Evolutionary conservation across 2,329 filamentous ascomycete genomes (phyloP).

Genomic region (Pyrenophora tritici-repentis): DNA sequence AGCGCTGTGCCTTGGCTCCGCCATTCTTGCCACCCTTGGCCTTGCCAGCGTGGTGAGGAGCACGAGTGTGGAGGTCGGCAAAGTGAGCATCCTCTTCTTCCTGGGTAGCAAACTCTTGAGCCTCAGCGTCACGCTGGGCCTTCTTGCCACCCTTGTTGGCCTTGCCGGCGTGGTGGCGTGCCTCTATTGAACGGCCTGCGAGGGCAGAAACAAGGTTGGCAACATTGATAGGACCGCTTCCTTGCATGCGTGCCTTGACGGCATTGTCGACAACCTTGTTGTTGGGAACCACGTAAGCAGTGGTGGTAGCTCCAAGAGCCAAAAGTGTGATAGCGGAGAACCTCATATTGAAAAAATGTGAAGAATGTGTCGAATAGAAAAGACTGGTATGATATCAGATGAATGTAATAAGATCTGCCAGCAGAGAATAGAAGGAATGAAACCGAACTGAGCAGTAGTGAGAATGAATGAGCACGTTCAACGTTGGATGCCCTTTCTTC

Average conservation of each 20-base stretch:
- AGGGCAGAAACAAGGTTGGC: conserved; percentile 30
- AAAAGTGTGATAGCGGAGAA: conserved; percentile 37
- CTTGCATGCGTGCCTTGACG: conserved; percentile 34
- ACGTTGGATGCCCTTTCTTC: conserved; percentile 29
- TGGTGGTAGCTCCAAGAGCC: conserved; percentile 39
- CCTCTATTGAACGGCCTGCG: conserved; percentile 20
- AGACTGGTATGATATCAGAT: conserved; percentile 8
- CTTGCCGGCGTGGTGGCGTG: conserved; percentile 25
- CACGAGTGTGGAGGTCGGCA: conserved; percentile 15
- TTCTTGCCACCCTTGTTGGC: conserved; percentile 9
- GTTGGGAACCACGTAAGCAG: conserved; percentile 41
- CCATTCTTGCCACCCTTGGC: conserved; percentile 8
- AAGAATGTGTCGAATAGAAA: conserved; percentile 6
- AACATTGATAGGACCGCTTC: conserved; percentile 27
- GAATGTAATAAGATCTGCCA: conserved; percentile 35
- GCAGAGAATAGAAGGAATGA: conserved; percentile 33
- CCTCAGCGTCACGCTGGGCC: conserved; percentile 1
- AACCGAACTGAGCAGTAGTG: conserved; percentile 36
- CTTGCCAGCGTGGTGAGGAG: conserved; percentile 16
- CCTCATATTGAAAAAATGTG: conserved; percentile 35
- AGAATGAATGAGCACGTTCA: conserved; percentile 44
- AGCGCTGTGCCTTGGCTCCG: neutral
- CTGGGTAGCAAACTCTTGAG: conserved; percentile 3
- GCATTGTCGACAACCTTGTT: conserved; percentile 25
- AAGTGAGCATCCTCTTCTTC: conserved; percentile 15